Conservation (phyloP, 2,329 filamentous ascomycete genomes). For the Penicillium sp. region DNA sequence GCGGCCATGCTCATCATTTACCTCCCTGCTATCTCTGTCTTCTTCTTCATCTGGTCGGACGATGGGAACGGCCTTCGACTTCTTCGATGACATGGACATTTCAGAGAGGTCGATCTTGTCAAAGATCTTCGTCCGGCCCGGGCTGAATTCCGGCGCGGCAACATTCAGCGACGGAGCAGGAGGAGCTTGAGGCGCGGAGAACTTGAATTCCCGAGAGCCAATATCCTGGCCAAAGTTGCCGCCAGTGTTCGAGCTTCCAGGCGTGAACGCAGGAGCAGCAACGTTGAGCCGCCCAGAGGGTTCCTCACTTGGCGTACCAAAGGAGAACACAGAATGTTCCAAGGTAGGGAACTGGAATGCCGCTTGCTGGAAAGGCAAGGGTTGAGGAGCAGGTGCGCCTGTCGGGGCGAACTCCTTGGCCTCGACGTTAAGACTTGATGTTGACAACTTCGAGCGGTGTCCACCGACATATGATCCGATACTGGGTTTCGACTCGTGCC, state of each 20-base stretch:
- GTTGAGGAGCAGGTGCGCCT: conserved; percentile 54
- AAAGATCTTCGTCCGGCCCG: conserved; percentile 65
- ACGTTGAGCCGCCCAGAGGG: conserved; percentile 66
- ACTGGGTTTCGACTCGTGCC: conserved; percentile 42
- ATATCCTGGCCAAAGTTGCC: conserved; percentile 25
- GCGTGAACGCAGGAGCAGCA: conserved; percentile 72
- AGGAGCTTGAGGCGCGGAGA: conserved; percentile 59
- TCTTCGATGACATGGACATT: conserved; percentile 68
- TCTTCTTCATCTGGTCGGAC: conserved; percentile 65
- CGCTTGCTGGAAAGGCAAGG: conserved; percentile 48
- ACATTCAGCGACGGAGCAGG: conserved; percentile 69
- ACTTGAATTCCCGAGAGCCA: conserved; percentile 59
- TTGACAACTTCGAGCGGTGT: conserved; percentile 71
- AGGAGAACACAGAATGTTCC: conserved; percentile 35
- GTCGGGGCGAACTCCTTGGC: conserved; percentile 81
- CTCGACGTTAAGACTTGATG: conserved; percentile 83
- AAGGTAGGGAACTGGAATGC: conserved; percentile 48
- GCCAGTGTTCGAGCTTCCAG: conserved; percentile 37
- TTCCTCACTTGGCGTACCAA: conserved; percentile 35
- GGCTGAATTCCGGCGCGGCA: conserved; percentile 77
- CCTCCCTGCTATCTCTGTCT: conserved; percentile 45
- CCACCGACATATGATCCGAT: conserved; percentile 48
- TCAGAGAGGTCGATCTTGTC: conserved; percentile 69
- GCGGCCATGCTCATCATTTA: conserved; percentile 52
- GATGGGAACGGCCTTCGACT: conserved; percentile 84